Percentiles rank a stretch among this genome's conserved stretches.
These are phyloP conservation scores for Pezicula rhizophila DNA, from an alignment of 2,329 filamentous ascomycete genomes.

Conservation along the genomic window DNA sequence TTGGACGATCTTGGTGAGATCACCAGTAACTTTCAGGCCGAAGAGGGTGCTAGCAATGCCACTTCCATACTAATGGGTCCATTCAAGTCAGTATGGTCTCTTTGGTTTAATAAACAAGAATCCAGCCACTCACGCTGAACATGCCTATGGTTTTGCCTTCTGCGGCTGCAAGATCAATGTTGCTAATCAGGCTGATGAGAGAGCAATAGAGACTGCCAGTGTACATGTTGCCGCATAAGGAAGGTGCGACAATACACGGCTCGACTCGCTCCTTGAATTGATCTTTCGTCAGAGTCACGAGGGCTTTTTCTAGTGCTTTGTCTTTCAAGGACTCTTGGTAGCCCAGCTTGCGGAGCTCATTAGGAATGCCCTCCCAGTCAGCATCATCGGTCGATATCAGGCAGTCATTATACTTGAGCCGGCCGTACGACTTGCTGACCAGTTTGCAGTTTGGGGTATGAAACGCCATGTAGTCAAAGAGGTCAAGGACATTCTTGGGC, in stretches of 20 bases:
- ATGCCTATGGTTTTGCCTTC: slow-evolving; percentile 43
- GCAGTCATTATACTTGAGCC: slow-evolving; percentile 78
- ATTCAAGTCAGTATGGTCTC: no score
- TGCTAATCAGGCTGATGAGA: slow-evolving; percentile 42
- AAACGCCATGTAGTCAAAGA: slow-evolving; percentile 75
- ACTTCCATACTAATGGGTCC: slow-evolving; percentile 48
- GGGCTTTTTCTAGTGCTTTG: slow-evolving; percentile 76
- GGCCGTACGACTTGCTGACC: slow-evolving; percentile 73
- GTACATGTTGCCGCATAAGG: slow-evolving; percentile 59
- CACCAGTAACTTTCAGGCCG: slow-evolving; percentile 64
- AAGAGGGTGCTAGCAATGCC: slow-evolving; percentile 61
- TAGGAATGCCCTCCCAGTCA: slow-evolving; percentile 63
- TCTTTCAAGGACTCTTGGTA: slow-evolving; percentile 71
- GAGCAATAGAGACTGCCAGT: slow-evolving; percentile 49
- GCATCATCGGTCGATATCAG: slow-evolving; percentile 59
- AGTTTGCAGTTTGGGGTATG: slow-evolving; percentile 79
- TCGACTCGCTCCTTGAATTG: slow-evolving; percentile 68
- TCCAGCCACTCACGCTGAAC: slow-evolving; percentile 32
- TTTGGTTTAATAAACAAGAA: no score
- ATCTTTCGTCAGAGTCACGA: slow-evolving; percentile 76
- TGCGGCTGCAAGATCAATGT: slow-evolving; percentile 46
- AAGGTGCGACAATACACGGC: slow-evolving; percentile 66
- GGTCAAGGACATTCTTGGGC: slow-evolving; percentile 43
- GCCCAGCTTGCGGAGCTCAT: slow-evolving; percentile 67
- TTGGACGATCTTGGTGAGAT: slow-evolving; percentile 59